Percentiles rank a stretch among this genome's conserved stretches.
phyloP scores from a whole-genome alignment of 2,329 filamentous ascomycete species.

The Lasiodiplodia citricola region DNA sequence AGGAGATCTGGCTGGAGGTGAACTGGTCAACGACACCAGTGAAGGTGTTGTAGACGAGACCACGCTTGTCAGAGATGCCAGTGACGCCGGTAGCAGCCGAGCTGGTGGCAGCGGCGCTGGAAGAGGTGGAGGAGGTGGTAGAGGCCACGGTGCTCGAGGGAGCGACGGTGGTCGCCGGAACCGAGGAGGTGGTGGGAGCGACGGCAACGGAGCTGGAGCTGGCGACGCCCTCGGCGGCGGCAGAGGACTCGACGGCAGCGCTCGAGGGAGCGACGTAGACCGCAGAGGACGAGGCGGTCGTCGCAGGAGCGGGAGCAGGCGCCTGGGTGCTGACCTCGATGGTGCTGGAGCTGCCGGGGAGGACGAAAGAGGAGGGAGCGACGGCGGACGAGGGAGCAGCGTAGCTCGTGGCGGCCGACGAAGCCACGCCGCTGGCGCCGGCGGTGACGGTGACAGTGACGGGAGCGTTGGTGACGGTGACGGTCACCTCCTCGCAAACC shows the following conservation, averaged over 20 bases:
- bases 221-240: neutral
- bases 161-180: slow-evolving; percentile 9
- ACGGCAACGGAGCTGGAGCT: neutral
- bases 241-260: slow-evolving; percentile 1
- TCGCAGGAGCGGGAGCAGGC: neutral
- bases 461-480: slow-evolving; percentile 36
- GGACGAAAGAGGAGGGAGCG: slow-evolving; percentile 24
- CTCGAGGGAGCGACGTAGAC: slow-evolving; percentile 25
- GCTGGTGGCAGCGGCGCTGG: slow-evolving; percentile 29
- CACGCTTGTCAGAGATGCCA: slow-evolving; percentile 57
- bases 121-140: slow-evolving; percentile 31
- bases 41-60: slow-evolving; percentile 66
- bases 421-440: slow-evolving; percentile 13
- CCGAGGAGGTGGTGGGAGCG: neutral
- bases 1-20: slow-evolving; percentile 51
- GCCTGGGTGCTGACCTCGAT: slow-evolving; percentile 25
- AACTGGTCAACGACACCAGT: slow-evolving; percentile 55
- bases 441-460: slow-evolving; percentile 45
- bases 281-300: slow-evolving; percentile 30
- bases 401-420: slow-evolving; percentile 22
- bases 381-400: slow-evolving; percentile 30
- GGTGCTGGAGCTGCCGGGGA: slow-evolving; percentile 27
- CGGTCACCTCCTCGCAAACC: slow-evolving; percentile 47
- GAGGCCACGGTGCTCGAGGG: slow-evolving; percentile 26
- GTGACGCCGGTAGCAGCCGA: slow-evolving; percentile 28